phyloP scores from a whole-genome alignment of 75 land plant genomes.

The Cupressus sempervirens region DNA sequence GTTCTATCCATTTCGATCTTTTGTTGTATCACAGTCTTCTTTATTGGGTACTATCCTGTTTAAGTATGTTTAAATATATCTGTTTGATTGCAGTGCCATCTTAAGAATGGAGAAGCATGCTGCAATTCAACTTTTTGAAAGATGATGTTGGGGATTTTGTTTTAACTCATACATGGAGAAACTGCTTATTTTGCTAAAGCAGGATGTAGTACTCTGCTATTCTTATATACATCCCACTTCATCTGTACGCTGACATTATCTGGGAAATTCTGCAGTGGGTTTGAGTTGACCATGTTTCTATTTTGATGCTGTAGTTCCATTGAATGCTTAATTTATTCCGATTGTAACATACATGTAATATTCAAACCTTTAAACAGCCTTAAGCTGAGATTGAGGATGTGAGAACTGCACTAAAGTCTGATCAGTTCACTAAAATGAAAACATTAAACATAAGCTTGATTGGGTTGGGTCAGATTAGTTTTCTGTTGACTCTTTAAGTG shows the following conservation, averaged over 20 bases:
- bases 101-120: neutral
- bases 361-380: neutral
- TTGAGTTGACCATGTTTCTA: neutral
- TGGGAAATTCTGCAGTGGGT: neutral
- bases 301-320: neutral
- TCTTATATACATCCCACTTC: neutral
- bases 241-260: neutral
- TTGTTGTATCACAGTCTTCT: neutral
- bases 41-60: neutral
- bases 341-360: neutral
- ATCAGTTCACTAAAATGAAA: neutral
- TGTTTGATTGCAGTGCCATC: conserved; percentile 1
- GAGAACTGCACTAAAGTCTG: neutral
- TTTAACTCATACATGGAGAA: neutral
- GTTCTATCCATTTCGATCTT: neutral
- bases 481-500: neutral
- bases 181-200: neutral
- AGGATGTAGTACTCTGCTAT: neutral
- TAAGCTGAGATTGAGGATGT: neutral
- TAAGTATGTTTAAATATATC: neutral
- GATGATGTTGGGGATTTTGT: neutral
- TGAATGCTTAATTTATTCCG: neutral
- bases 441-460: neutral
- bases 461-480: neutral
- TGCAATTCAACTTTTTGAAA: neutral